Evolutionary conservation across 2,329 filamentous ascomycete species (phyloP).

Genomic region (Alternaria metachromatica): DNA sequence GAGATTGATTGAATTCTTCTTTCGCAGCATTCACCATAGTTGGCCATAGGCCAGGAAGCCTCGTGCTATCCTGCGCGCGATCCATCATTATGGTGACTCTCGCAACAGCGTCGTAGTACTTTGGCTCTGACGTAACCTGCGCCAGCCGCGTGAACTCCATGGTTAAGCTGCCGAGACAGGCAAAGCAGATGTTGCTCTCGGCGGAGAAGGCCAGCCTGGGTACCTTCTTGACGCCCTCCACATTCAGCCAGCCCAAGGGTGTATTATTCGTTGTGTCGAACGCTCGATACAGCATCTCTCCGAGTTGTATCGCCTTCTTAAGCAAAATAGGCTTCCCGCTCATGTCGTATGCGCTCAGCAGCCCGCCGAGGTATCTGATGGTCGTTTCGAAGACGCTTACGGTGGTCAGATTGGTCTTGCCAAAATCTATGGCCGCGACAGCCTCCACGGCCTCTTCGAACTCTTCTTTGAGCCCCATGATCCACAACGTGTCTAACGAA

Average conservation of each 20-base stretch:
- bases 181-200: slow-evolving; percentile 52
- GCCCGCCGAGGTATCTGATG: slow-evolving; percentile 51
- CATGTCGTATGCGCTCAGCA: slow-evolving; percentile 48
- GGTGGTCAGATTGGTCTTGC: slow-evolving; percentile 46
- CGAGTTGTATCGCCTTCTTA: slow-evolving; percentile 47
- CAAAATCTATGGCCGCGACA: slow-evolving; percentile 55
- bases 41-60: slow-evolving; percentile 47
- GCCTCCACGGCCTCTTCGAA: slow-evolving; percentile 56
- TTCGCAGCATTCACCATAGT: slow-evolving; percentile 49
- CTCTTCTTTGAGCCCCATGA: slow-evolving; percentile 57
- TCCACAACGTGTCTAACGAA: slow-evolving; percentile 56
- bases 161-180: slow-evolving; percentile 55
- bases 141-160: slow-evolving; percentile 50
- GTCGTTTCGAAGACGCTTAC: slow-evolving; percentile 61
- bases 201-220: slow-evolving; percentile 40
- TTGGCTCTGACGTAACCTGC: slow-evolving; percentile 44
- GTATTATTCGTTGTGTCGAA: slow-evolving; percentile 56
- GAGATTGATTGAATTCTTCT: slow-evolving; percentile 34
- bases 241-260: slow-evolving; percentile 53
- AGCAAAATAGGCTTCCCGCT: slow-evolving; percentile 43
- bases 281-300: slow-evolving; percentile 55
- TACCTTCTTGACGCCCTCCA: slow-evolving; percentile 43
- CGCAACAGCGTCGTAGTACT: slow-evolving; percentile 48
- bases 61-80: slow-evolving; percentile 37
- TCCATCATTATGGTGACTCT: slow-evolving; percentile 43